Evolutionary conservation across 2,329 filamentous ascomycete species (phyloP).

Genomic region (Sporothrix variecibatus): DNA sequence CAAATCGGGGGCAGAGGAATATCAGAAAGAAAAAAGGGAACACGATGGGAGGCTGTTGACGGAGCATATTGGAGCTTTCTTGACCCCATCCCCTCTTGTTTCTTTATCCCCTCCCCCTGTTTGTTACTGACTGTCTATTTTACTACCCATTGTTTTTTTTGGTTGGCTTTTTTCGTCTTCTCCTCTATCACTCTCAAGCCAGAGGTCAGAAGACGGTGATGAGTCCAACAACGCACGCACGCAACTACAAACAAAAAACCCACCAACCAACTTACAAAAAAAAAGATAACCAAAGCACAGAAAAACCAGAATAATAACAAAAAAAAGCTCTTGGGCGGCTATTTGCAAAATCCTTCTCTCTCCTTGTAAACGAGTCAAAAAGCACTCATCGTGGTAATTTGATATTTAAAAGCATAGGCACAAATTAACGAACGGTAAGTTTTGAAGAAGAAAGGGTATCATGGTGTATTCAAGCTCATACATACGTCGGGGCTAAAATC

Average conservation of each 20-base stretch:
- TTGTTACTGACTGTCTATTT: constrained; percentile 7
- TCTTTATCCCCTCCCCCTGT: neutral
- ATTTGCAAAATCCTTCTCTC: constrained; percentile 27
- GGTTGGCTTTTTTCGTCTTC: neutral
- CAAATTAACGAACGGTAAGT: neutral
- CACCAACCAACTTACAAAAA: constrained; percentile 10
- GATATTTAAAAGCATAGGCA: neutral
- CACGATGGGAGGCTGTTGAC: neutral
- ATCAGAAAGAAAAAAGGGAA: neutral
- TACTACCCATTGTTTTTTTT: constrained; percentile 20
- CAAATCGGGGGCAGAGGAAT: neutral
- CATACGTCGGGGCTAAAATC: neutral
- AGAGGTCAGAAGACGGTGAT: neutral
- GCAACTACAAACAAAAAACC: constrained; percentile 13
- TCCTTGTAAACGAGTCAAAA: neutral
- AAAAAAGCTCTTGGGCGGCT: constrained; percentile 30
- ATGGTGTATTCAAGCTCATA: constrained; percentile 13
- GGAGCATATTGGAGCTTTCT: neutral
- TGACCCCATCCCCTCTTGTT: neutral
- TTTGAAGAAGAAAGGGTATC: constrained; percentile 19
- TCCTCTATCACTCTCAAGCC: neutral
- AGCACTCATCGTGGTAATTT: neutral
- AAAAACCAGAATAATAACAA: constrained; percentile 25
- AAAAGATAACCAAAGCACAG: constrained; percentile 25
- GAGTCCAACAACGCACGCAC: neutral